These are phyloP conservation scores for Patellaria atrata DNA, from an alignment of 495 filamentous ascomycete genomes.

Conservation along the genomic window DNA sequence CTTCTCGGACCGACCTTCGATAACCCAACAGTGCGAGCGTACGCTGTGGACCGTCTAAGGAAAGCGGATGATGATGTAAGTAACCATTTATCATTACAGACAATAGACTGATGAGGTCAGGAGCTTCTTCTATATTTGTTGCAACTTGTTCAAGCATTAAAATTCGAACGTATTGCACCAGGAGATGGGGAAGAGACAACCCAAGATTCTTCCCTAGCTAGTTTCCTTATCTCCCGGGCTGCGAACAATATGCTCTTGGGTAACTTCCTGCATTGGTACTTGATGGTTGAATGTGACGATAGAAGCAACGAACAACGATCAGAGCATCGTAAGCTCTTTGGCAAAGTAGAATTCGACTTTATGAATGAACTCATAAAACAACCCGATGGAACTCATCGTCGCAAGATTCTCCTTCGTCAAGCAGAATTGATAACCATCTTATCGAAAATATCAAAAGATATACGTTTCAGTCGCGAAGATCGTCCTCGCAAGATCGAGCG, in stretches of 20 bases:
- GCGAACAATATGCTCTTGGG: slow-evolving; percentile 76
- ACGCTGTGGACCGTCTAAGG: slow-evolving; percentile 80
- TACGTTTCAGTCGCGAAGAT: slow-evolving; percentile 66
- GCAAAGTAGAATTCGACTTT: slow-evolving; percentile 87
- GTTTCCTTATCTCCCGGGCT: slow-evolving; percentile 77
- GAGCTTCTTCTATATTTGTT: slow-evolving; percentile 86
- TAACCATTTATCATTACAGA: neutral
- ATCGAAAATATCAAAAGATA: slow-evolving; percentile 78
- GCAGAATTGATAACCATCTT: slow-evolving; percentile 80
- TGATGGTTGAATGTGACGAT: slow-evolving; percentile 94
- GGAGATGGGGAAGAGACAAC: slow-evolving; percentile 40
- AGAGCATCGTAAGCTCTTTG: slow-evolving; percentile 68
- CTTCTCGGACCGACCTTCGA: slow-evolving; percentile 85
- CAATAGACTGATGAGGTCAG: slow-evolving; percentile 1
- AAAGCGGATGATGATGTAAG: slow-evolving; percentile 73
- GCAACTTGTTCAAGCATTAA: slow-evolving; percentile 90
- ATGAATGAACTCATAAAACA: slow-evolving; percentile 63
- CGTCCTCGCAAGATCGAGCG: slow-evolving; percentile 66
- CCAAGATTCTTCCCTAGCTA: slow-evolving; percentile 75
- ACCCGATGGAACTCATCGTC: slow-evolving; percentile 48
- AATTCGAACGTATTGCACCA: slow-evolving; percentile 68
- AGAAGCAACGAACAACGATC: slow-evolving; percentile 52
- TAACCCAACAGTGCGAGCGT: slow-evolving; percentile 73
- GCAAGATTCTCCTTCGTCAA: slow-evolving; percentile 68
- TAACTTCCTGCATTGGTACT: slow-evolving; percentile 94